Evolutionary conservation across 306 rosid genomes (phyloP).

Genomic region (Acacia acuminata): DNA sequence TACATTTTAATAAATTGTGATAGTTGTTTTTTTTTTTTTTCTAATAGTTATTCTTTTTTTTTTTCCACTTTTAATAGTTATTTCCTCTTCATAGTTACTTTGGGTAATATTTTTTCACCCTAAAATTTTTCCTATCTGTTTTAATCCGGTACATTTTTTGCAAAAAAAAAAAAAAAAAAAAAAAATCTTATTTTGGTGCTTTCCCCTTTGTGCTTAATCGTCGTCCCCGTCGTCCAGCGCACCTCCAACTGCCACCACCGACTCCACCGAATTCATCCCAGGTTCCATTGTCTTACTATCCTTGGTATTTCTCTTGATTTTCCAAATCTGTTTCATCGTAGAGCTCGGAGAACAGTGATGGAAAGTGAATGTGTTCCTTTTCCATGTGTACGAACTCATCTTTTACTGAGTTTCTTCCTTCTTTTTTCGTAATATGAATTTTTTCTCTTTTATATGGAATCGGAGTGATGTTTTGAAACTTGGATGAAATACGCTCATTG

Average conservation of each 20-base stretch:
- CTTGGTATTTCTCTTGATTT: not conserved
- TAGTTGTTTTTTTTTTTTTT: too few relatives aligned
- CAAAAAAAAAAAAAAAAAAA: too few relatives aligned
- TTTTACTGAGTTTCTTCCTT: slow-evolving; percentile 1
- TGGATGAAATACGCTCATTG: not conserved
- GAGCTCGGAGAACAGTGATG: slow-evolving; percentile 9
- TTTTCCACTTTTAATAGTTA: too few relatives aligned
- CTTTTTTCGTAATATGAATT: not conserved
- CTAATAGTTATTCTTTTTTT: too few relatives aligned
- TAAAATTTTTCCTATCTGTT: too few relatives aligned
- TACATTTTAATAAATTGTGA: too few relatives aligned
- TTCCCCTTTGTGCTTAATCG: too few relatives aligned
- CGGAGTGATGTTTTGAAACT: not conserved
- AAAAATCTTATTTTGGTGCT: too few relatives aligned
- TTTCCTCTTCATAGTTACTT: too few relatives aligned
- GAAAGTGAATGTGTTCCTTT: slow-evolving; percentile 21
- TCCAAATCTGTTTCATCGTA: not conserved
- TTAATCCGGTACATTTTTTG: too few relatives aligned
- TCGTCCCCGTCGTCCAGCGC: not conserved
- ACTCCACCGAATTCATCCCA: not conserved
- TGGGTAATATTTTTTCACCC: too few relatives aligned
- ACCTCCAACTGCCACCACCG: not conserved
- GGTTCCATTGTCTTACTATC: not conserved
- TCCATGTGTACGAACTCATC: slow-evolving; percentile 13
- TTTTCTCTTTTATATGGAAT: slow-evolving; percentile 3